Evolutionary conservation across 306 rosid species (phyloP).

Genomic region (Cicer cuneatum): DNA sequence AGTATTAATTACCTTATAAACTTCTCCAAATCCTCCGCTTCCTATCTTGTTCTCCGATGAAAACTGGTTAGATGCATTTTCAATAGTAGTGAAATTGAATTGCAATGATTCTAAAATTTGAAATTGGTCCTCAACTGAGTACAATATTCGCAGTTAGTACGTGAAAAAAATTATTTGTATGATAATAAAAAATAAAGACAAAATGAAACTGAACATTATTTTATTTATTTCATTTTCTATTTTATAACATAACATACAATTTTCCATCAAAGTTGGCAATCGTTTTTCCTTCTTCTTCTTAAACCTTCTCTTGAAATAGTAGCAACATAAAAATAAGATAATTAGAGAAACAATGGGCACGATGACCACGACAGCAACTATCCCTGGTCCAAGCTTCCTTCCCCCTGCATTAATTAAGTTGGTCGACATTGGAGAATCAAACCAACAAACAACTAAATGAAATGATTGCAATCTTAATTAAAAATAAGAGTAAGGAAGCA

Average conservation of each 20-base stretch:
- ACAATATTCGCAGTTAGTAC: neutral
- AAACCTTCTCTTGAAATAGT: neutral
- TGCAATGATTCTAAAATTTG: neutral
- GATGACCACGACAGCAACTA: neutral
- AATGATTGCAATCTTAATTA: too few relatives aligned
- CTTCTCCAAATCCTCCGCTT: slow-evolving; percentile 14
- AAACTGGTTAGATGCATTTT: neutral
- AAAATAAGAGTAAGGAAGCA: too few relatives aligned
- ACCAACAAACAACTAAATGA: too few relatives aligned
- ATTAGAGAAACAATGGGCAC: neutral
- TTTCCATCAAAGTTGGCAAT: neutral
- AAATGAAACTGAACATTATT: neutral
- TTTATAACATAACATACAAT: neutral
- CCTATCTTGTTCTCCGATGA: neutral
- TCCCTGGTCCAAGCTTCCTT: neutral
- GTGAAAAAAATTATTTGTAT: neutral
- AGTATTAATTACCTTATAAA: slow-evolving; percentile 8
- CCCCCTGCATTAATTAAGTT: neutral
- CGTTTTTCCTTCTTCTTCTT: neutral
- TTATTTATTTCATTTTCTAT: neutral
- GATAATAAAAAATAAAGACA: neutral
- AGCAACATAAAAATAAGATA: neutral
- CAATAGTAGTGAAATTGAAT: neutral
- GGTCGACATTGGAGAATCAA: too few relatives aligned
- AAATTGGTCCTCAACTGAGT: slow-evolving; percentile 2